phyloP scores from a whole-genome alignment of 2,329 filamentous ascomycete genomes.

The Phialocephala subalpina region DNA sequence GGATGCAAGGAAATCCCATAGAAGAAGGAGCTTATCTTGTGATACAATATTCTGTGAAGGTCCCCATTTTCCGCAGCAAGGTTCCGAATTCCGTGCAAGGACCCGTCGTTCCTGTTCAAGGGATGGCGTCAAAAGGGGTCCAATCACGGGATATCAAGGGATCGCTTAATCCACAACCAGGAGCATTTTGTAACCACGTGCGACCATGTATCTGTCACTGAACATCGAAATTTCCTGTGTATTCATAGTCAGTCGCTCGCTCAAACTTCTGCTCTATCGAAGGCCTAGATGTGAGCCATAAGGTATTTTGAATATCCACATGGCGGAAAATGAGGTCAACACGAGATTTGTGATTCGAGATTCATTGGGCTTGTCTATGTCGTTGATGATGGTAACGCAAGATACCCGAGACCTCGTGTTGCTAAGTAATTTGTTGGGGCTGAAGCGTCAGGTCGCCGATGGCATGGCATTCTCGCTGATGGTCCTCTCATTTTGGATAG shows the following conservation, averaged over 20 bases:
- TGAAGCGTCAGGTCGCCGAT: constrained; percentile 17
- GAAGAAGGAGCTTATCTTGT: constrained; percentile 25
- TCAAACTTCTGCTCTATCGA: constrained; percentile 6
- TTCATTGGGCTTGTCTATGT: constrained; percentile 21
- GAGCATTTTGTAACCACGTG: neutral
- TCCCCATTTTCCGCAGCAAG: constrained; percentile 20
- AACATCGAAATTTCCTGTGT: constrained; percentile 1
- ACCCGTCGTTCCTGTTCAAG: constrained; percentile 18
- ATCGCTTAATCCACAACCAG: constrained; percentile 19
- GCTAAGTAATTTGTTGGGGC: constrained; percentile 13
- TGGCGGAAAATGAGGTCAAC: constrained; percentile 1
- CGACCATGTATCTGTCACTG: constrained; percentile 1
- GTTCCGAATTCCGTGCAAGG: neutral
- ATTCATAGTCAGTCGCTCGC: neutral
- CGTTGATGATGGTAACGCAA: constrained; percentile 12
- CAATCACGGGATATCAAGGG: constrained; percentile 20
- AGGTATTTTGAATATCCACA: constrained; percentile 11
- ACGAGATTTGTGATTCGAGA: constrained; percentile 9
- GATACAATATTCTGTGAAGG: constrained; percentile 17
- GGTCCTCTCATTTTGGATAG: constrained; percentile 59
- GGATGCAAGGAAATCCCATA: constrained; percentile 17
- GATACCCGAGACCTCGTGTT: constrained; percentile 23
- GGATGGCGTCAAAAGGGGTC: constrained; percentile 19
- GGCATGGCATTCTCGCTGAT: neutral
- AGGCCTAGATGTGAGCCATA: constrained; percentile 4